Conservation (phyloP, 768 basidiomycete species). For the Xanthoconium purpureum region DNA sequence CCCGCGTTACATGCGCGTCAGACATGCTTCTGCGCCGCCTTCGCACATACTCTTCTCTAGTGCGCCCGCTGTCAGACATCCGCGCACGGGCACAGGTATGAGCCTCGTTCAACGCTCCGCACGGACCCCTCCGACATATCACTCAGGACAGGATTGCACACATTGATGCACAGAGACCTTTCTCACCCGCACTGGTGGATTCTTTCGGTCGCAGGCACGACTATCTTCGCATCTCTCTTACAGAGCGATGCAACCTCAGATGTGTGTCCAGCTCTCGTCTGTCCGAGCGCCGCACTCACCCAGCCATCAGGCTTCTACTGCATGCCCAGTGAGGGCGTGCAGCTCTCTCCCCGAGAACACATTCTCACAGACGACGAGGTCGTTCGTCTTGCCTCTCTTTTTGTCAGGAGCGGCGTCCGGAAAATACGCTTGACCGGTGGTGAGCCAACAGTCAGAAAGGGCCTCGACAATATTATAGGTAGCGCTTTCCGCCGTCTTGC, state of each 20-base stretch:
- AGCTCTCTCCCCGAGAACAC: conserved; percentile 65
- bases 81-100: conserved; percentile 23
- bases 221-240: conserved; percentile 86
- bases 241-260: conserved; percentile 84
- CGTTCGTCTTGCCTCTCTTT: conserved; percentile 67
- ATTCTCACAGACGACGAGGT: conserved; percentile 77
- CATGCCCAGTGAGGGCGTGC: conserved; percentile 81
- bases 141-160: conserved; percentile 53
- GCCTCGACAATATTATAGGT: conserved; percentile 69
- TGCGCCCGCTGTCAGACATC: conserved; percentile 13
- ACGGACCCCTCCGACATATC: not conserved
- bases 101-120: not conserved
- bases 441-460: conserved; percentile 82
- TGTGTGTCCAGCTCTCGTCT: conserved; percentile 43
- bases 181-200: conserved; percentile 61
- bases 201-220: conserved; percentile 67
- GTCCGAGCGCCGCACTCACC: not conserved
- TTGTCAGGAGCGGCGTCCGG: conserved; percentile 77
- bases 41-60: conserved; percentile 2
- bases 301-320: conserved; percentile 73
- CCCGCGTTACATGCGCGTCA: not conserved
- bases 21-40: conserved; percentile 10
- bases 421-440: conserved; percentile 90
- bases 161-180: conserved; percentile 46
- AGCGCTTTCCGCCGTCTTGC: conserved; percentile 15